Base-by-base conservation (phyloP, 164 flowering plant species). In the Dillenia suffruticosa region DNA sequence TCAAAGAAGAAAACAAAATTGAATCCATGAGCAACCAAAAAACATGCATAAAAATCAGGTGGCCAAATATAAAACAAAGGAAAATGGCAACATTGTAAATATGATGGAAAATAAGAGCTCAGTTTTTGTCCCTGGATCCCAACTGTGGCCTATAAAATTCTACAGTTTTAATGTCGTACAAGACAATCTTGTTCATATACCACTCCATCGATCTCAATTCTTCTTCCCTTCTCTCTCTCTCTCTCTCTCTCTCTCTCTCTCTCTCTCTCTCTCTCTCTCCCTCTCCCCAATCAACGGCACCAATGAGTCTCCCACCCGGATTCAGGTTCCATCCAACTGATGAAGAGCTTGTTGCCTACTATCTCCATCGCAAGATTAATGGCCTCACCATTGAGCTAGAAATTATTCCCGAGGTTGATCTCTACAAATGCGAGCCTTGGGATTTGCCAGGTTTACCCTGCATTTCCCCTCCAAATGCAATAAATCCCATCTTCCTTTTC, bases 371-470 rank as follows among this genome's bases (percentile, higher is more conserved):
- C 24, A 84, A 84, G 62, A 77, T 86, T 63, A 71, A 57, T 9
- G 82, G 87, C 32, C 79, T 75, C 1, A 65, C 50, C 7, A 84
- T 86, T 17, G 92, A 84, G 70, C 87, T 86, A 7, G 85, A 86
- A 51, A 79, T 86, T 58, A 84, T 86, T 58, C 87, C 87, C 0
- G 88, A 84, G 56, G 76, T 86, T 54, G 88, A 83, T 76, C 87
- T 85, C 61, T 85, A 85, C 76, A 85, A 85, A 65, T 80, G 85
- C 49, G 91, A 86, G 61, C 92, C 92, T 1, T 86, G 92, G 92
- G 92, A 86, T 49, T 75, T 86, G 62, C 88, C 86, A 67, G 91
- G 91, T 32, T 32, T 32, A 32, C 40, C 5, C 40, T 32, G 5
- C 40, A 32, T 32, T 32, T 5, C 6, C 40, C 40, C 7, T 32